A percentile compares a stretch with the other conserved stretches of the same genome.
phyloP scores from a whole-genome alignment of 768 basidiomycete genomes.

The Serpula lacrymans region DNA sequence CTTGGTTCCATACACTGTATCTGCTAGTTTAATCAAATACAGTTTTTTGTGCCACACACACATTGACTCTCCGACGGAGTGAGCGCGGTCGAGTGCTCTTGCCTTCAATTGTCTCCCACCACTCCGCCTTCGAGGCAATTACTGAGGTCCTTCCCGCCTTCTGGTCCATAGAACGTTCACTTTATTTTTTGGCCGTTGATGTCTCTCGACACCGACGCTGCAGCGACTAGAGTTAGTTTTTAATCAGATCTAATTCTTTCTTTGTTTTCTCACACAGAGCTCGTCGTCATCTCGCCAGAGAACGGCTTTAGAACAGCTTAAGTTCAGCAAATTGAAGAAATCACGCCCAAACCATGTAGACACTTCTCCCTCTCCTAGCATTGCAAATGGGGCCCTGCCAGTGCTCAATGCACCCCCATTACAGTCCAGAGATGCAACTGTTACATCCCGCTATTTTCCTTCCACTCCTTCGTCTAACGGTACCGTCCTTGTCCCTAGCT shows the following conservation, averaged over 20 bases:
- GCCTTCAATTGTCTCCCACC: slow-evolving; percentile 17
- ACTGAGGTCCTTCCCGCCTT: slow-evolving; percentile 3
- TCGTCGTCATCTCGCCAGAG: slow-evolving; percentile 30
- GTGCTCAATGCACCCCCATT: slow-evolving; percentile 39
- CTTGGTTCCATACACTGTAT: too few species aligned
- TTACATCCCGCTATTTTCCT: slow-evolving; percentile 57
- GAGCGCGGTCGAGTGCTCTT: slow-evolving; percentile 29
- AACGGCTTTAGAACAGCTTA: slow-evolving; percentile 42
- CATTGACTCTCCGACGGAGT: slow-evolving; percentile 56
- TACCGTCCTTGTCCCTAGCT: slow-evolving; percentile 71
- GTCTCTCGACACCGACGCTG: slow-evolving; percentile 46
- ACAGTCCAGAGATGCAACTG: slow-evolving; percentile 77
- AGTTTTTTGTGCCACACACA: slow-evolving; percentile 40
- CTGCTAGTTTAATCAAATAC: slow-evolving; percentile 33
- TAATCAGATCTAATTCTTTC: slow-evolving; percentile 21
- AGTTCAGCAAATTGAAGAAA: slow-evolving; percentile 48
- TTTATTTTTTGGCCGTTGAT: slow-evolving; percentile 32
- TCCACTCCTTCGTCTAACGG: slow-evolving; percentile 45
- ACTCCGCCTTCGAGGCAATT: slow-evolving; percentile 13
- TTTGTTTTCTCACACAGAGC: slow-evolving; percentile 32
- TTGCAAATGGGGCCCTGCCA: slow-evolving; percentile 5
- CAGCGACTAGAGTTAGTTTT: slow-evolving; percentile 48
- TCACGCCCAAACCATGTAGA: slow-evolving; percentile 24
- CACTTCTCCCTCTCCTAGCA: slow-evolving; percentile 7
- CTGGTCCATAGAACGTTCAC: slow-evolving; percentile 8